Percentiles rank a stretch among this genome's conserved stretches.
Evolutionary conservation across 441 rosid genomes (phyloP).

Genomic region (Mallotus repandus): DNA sequence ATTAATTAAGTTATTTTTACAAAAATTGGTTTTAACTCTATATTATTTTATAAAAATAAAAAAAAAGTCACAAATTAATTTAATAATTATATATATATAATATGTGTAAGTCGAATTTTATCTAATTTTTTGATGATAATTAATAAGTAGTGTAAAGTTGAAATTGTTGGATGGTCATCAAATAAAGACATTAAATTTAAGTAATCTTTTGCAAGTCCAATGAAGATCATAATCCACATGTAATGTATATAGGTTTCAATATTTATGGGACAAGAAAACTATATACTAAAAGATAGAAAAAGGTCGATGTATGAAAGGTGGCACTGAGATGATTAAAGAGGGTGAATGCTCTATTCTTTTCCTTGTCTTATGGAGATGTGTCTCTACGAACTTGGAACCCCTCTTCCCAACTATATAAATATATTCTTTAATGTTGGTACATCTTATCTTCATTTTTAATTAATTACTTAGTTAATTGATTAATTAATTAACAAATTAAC

Average conservation of each 20-base stretch:
- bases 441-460: slow-evolving; percentile 9
- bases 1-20: too few relatives aligned
- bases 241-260: background rate
- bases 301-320: background rate
- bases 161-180: background rate
- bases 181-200: background rate
- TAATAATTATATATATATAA: too few relatives aligned
- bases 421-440: background rate
- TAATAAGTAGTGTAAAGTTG: background rate
- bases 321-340: background rate
- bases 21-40: too few relatives aligned
- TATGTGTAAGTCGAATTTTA: too few relatives aligned
- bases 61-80: too few relatives aligned
- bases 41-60: too few relatives aligned
- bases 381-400: slow-evolving; percentile 10
- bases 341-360: slow-evolving; percentile 16
- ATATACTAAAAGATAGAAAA: too few relatives aligned
- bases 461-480: too few relatives aligned
- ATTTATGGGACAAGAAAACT: background rate
- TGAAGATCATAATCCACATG: slow-evolving; percentile 19
- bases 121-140: too few relatives aligned
- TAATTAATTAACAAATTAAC: too few relatives aligned
- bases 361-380: slow-evolving; percentile 32
- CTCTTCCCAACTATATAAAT: background rate
- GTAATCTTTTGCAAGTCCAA: slow-evolving; percentile 3